phyloP scores from a whole-genome alignment of 2,329 filamentous ascomycete genomes.

The Aspergillus puulaauensis region DNA sequence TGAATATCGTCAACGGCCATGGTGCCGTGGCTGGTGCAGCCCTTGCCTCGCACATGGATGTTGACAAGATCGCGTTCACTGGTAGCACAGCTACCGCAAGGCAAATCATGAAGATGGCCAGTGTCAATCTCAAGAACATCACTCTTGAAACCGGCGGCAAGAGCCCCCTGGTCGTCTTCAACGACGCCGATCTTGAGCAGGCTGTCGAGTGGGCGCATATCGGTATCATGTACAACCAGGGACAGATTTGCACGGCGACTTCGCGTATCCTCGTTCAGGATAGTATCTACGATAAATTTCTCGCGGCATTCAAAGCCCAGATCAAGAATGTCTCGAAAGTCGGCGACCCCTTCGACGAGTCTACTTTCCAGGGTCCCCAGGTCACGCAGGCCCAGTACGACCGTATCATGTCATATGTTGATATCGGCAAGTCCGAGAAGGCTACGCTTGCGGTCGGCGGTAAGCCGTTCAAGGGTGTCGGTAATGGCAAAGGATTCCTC shows the following conservation, averaged over 20 bases:
- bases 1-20: constrained; percentile 36
- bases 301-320: constrained; percentile 31
- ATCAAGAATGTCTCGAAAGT: constrained; percentile 34
- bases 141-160: constrained; percentile 59
- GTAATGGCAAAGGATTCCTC: constrained; percentile 63
- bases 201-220: constrained; percentile 68
- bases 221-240: constrained; percentile 49
- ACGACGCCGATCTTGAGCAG: constrained; percentile 65
- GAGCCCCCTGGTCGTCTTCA: constrained; percentile 63
- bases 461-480: constrained; percentile 54
- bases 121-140: constrained; percentile 36
- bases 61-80: constrained; percentile 38
- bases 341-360: constrained; percentile 35
- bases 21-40: constrained; percentile 31
- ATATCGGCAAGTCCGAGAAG: constrained; percentile 69
- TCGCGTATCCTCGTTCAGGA: constrained; percentile 60
- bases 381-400: constrained; percentile 38
- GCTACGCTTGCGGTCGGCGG: constrained; percentile 68
- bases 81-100: constrained; percentile 33
- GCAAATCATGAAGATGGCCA: constrained; percentile 38
- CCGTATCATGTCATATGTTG: constrained; percentile 66
- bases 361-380: constrained; percentile 39
- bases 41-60: constrained; percentile 31
- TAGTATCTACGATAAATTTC: constrained; percentile 34
- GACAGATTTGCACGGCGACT: constrained; percentile 36